Evolutionary conservation across 1,284 basidiomycete species (phyloP).

Genomic region (Waitea zeae): DNA sequence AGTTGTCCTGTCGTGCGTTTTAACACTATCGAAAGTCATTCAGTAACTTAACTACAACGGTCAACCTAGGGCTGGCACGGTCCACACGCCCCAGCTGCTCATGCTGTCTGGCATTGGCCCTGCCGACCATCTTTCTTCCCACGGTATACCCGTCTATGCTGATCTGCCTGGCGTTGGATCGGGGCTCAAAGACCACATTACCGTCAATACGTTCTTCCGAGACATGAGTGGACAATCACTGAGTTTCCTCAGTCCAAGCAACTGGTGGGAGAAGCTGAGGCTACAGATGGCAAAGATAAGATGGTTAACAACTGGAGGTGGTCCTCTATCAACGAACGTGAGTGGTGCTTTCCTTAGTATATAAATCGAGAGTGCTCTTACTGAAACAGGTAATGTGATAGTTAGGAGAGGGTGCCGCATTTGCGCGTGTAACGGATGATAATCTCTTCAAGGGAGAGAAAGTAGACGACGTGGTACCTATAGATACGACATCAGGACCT

Average conservation of each 20-base stretch:
- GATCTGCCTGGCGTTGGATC: constrained; percentile 43
- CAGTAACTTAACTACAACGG: too few species aligned
- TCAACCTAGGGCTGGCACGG: constrained; percentile 45
- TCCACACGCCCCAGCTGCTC: constrained; percentile 55
- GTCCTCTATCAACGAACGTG: neutral
- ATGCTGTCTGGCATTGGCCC: constrained; percentile 57
- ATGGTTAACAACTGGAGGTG: neutral
- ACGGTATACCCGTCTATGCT: constrained; percentile 29
- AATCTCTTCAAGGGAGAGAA: constrained; percentile 17
- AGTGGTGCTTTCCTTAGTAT: constrained; percentile 8
- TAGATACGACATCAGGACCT: constrained; percentile 24
- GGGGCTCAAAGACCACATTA: constrained; percentile 40
- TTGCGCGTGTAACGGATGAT: constrained; percentile 38
- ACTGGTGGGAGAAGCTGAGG: neutral
- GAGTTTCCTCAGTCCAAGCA: neutral
- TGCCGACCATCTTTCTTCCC: constrained; percentile 26
- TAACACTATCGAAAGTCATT: constrained; percentile 1
- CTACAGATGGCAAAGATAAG: neutral
- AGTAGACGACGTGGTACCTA: constrained; percentile 16
- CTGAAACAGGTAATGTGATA: constrained; percentile 9
- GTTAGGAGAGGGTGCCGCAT: constrained; percentile 40
- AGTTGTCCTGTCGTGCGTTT: constrained; percentile 39
- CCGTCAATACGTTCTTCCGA: constrained; percentile 28
- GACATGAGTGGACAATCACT: constrained; percentile 21
- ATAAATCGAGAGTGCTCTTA: constrained; percentile 7